Conservation (phyloP, 257 asterid genomes). For the Gentiana straminea region DNA sequence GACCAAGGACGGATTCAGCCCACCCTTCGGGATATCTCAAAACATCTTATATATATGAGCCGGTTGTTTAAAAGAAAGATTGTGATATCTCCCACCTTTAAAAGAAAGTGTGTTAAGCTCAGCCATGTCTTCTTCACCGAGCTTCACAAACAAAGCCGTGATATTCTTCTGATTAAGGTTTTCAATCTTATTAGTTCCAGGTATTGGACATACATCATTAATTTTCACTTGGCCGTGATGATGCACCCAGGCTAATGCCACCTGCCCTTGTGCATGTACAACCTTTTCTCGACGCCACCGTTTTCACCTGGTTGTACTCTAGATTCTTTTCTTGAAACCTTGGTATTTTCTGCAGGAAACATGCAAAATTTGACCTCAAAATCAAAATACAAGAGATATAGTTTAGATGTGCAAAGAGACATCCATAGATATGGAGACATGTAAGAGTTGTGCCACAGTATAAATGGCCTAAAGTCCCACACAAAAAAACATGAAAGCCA, state of each 20-base stretch:
- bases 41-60: too few relatives aligned
- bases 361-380: too few relatives aligned
- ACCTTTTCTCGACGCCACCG: constrained; percentile 30
- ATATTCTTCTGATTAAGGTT: constrained; percentile 19
- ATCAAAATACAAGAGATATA: too few relatives aligned
- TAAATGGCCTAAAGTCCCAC: too few relatives aligned
- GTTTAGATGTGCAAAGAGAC: too few relatives aligned
- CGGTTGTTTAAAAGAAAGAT: too few relatives aligned
- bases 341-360: constrained; percentile 20
- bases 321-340: constrained; percentile 36
- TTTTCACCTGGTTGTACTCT: constrained; percentile 27
- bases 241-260: constrained; percentile 55
- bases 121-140: constrained; percentile 18
- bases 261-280: constrained; percentile 42
- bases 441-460: too few relatives aligned
- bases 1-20: too few relatives aligned
- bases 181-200: constrained; percentile 23
- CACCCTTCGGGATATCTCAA: too few relatives aligned
- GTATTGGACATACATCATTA: constrained; percentile 35
- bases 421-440: too few relatives aligned
- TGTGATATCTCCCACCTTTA: constrained; percentile 23
- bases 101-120: constrained; percentile 21
- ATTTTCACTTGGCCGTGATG: constrained; percentile 21
- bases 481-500: too few relatives aligned
- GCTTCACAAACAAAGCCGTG: constrained; percentile 17